A percentile compares a stretch with the other conserved stretches of the same genome.
phyloP scores from a whole-genome alignment of 1,284 basidiomycete genomes.

The Ganoderma leucocontextum region DNA sequence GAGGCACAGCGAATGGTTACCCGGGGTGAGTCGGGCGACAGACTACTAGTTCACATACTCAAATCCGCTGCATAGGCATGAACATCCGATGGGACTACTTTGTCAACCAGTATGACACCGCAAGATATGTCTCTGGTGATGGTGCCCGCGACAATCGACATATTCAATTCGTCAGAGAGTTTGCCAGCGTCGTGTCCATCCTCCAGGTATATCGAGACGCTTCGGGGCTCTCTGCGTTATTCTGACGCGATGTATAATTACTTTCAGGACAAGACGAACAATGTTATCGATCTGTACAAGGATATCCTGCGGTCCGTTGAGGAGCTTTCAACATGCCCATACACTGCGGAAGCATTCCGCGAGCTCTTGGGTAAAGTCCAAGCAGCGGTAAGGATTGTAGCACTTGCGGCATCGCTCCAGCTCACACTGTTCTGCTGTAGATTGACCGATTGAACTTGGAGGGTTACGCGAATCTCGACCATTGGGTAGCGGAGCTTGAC shows the following conservation, averaged over 20 bases:
- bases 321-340: conserved; percentile 88
- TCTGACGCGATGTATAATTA: not conserved
- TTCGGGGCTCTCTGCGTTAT: not conserved
- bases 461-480: conserved; percentile 97
- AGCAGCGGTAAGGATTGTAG: conserved; percentile 67
- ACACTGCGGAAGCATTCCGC: conserved; percentile 84
- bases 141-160: conserved; percentile 90
- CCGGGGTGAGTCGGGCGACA: conserved; percentile 62
- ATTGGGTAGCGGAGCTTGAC: conserved; percentile 94
- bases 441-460: conserved; percentile 96
- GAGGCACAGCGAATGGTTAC: conserved; percentile 91
- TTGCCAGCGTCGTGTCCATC: conserved; percentile 91
- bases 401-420: not conserved
- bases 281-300: conserved; percentile 90
- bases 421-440: conserved; percentile 45
- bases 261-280: conserved; percentile 90
- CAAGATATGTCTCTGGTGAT: conserved; percentile 72
- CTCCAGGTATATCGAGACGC: conserved; percentile 66
- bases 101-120: conserved; percentile 89
- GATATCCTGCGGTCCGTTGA: conserved; percentile 88
- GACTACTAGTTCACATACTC: conserved; percentile 1
- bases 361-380: conserved; percentile 86
- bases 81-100: conserved; percentile 97
- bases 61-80: conserved; percentile 68
- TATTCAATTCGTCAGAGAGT: conserved; percentile 93